A percentile compares a stretch with the other conserved stretches of the same genome.
Conservation (phyloP, 176 grass and related monocot genomes). For the Rhynchospora tenuis region DNA sequence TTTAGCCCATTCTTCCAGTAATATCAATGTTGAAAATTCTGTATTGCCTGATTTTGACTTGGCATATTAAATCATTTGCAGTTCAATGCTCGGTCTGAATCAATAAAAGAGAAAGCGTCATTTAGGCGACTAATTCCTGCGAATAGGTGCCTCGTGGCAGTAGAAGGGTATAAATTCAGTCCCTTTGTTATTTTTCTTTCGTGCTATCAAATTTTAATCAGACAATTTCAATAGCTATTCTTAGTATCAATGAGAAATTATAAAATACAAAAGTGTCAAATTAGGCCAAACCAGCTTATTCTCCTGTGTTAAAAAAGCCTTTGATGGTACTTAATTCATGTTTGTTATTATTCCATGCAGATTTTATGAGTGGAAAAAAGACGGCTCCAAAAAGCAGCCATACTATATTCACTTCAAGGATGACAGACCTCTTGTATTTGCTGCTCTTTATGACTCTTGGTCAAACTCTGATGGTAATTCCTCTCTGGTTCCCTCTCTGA, state of each 20-base stretch:
- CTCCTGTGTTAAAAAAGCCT: neutral
- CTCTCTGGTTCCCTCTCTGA: slow-evolving; percentile 4
- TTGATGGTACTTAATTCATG: neutral
- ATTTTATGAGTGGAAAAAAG: slow-evolving; percentile 96
- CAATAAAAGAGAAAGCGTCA: slow-evolving; percentile 87
- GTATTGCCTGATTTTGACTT: neutral
- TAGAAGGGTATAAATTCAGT: slow-evolving; percentile 70
- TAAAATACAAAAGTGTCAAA: neutral
- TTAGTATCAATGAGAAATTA: neutral
- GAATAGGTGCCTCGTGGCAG: slow-evolving; percentile 79
- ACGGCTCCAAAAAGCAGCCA: slow-evolving; percentile 80
- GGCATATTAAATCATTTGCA: slow-evolving; percentile 22
- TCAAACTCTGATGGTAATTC: slow-evolving; percentile 55
- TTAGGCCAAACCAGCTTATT: neutral
- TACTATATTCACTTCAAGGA: slow-evolving; percentile 88
- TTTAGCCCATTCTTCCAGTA: neutral
- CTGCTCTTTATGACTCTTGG: slow-evolving; percentile 74
- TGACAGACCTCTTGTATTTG: slow-evolving; percentile 72
- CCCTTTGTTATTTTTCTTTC: neutral
- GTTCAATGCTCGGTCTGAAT: slow-evolving; percentile 96
- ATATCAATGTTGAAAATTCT: neutral
- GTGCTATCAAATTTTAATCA: neutral
- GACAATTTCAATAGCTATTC: neutral
- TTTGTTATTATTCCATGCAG: slow-evolving; percentile 25
- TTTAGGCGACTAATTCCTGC: slow-evolving; percentile 72